Conservation (phyloP, 2,329 filamentous ascomycete species). For the Colletotrichum sp. region DNA sequence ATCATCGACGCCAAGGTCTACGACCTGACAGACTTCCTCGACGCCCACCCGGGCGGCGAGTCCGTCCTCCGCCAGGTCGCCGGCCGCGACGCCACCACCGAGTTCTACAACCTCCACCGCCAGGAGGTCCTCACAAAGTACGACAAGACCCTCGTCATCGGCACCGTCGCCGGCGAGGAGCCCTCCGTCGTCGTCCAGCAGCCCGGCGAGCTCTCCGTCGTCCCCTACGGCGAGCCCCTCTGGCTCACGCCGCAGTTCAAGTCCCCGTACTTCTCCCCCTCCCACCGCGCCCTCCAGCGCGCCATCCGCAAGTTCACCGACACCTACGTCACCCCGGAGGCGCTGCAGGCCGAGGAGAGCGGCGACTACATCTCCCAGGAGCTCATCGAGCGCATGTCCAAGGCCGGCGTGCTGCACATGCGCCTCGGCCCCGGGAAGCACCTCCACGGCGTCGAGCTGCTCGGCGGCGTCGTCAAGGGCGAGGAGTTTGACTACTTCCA, state of each 20-base stretch:
- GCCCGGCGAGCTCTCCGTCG: slow-evolving; percentile 74
- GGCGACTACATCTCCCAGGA: slow-evolving; percentile 74
- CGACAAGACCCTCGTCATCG: slow-evolving; percentile 70
- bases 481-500: slow-evolving; percentile 90
- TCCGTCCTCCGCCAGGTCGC: slow-evolving; percentile 82
- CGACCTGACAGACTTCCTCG: slow-evolving; percentile 83
- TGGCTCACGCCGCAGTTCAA: slow-evolving; percentile 82
- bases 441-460: slow-evolving; percentile 71
- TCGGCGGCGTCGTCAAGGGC: slow-evolving; percentile 74
- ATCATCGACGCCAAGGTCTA: slow-evolving; percentile 89
- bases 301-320: slow-evolving; percentile 78
- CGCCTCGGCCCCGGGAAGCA: slow-evolving; percentile 84
- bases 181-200: slow-evolving; percentile 73
- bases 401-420: slow-evolving; percentile 78
- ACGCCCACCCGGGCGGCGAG: slow-evolving; percentile 84
- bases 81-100: slow-evolving; percentile 79
- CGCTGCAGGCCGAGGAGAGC: slow-evolving; percentile 75
- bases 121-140: slow-evolving; percentile 90
- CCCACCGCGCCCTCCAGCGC: slow-evolving; percentile 70
- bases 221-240: slow-evolving; percentile 85
- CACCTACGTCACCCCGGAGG: slow-evolving; percentile 73
- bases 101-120: slow-evolving; percentile 91
- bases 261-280: slow-evolving; percentile 81
- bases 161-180: slow-evolving; percentile 76
- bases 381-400: slow-evolving; percentile 81